Conservation (phyloP, 2,329 filamentous ascomycete species). For the Dryadomyces quercivorus region DNA sequence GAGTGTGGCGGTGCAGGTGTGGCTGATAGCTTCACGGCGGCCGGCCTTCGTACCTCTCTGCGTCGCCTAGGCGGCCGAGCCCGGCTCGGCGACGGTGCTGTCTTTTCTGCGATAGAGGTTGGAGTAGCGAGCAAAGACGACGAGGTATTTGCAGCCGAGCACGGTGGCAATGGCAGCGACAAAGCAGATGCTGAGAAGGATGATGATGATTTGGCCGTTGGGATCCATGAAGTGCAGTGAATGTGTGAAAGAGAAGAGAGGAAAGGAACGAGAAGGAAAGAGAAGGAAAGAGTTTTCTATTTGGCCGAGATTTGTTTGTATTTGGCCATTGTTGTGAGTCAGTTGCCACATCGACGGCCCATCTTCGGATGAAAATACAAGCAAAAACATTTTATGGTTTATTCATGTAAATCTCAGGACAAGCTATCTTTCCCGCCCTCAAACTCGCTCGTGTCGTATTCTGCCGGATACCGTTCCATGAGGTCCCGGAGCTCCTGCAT, state of each 20-base stretch:
- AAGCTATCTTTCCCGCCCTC: conserved; percentile 20
- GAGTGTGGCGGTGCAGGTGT: conserved; percentile 1
- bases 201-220: conserved; percentile 18
- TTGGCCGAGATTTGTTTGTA: neutral
- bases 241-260: too few species aligned
- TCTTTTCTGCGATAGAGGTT: neutral
- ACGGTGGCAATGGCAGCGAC: conserved; percentile 12
- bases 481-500: conserved; percentile 63
- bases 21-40: neutral
- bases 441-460: conserved; percentile 56
- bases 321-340: too few species aligned
- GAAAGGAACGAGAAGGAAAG: too few species aligned
- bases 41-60: neutral
- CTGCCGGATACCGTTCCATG: conserved; percentile 73
- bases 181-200: conserved; percentile 16
- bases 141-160: conserved; percentile 14
- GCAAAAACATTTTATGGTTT: neutral
- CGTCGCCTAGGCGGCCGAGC: neutral
- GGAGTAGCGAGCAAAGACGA: conserved; percentile 15
- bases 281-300: too few species aligned
- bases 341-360: too few species aligned
- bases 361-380: neutral
- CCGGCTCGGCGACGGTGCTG: neutral
- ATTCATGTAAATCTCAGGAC: neutral
- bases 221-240: conserved; percentile 8